A percentile compares a stretch with the other conserved stretches of the same genome.
These are phyloP conservation scores for Coemansia asiatica DNA, from an alignment of 192 early-diverging fungal species.

Conservation along the genomic window DNA sequence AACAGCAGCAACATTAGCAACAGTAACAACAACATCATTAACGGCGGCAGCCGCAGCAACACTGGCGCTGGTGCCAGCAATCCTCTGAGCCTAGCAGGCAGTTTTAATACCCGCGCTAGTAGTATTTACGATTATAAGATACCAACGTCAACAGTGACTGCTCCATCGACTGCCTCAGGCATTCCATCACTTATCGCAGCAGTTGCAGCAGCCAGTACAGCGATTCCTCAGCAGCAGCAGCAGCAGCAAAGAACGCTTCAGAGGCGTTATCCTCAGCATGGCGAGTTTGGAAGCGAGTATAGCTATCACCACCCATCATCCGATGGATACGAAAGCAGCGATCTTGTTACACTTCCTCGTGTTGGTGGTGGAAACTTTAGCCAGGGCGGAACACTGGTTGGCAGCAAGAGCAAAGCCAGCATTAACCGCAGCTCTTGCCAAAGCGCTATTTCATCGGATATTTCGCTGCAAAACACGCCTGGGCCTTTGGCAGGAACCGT, in stretches of 20 bases:
- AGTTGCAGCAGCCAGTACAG: background rate
- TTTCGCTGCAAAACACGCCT: background rate
- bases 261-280: conserved; percentile 22
- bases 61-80: conserved; percentile 3
- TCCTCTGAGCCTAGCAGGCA: conserved; percentile 20
- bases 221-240: conserved; percentile 6
- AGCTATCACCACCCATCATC: background rate
- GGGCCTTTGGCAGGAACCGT: background rate
- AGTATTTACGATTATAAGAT: conserved; percentile 26
- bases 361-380: conserved; percentile 3
- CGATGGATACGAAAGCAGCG: conserved; percentile 5
- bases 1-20: conserved; percentile 14
- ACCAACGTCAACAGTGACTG: background rate
- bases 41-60: conserved; percentile 1
- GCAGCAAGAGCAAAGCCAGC: conserved; percentile 12
- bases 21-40: background rate
- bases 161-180: background rate
- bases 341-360: background rate
- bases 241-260: conserved; percentile 43
- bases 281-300: conserved; percentile 9
- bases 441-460: background rate
- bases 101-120: conserved; percentile 23
- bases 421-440: background rate
- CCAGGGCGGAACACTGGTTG: conserved; percentile 11
- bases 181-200: background rate